Percentiles rank a stretch among this genome's conserved stretches.
phyloP scores from a whole-genome alignment of 2,329 filamentous ascomycete genomes.

The Diaporthe sp. region DNA sequence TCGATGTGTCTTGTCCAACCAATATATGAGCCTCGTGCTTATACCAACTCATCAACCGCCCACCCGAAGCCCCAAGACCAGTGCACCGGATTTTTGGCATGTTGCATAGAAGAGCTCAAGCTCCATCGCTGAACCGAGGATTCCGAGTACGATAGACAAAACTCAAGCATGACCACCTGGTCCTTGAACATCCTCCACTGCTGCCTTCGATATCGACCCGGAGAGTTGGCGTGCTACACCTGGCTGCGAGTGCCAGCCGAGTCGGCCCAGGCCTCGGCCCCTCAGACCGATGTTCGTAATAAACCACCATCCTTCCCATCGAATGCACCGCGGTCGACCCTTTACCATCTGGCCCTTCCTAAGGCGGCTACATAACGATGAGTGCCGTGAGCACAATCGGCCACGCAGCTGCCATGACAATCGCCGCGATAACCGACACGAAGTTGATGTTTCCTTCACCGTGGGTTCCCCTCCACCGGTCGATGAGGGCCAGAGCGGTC shows the following conservation, averaged over 20 bases:
- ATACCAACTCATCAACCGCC: neutral
- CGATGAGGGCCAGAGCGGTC: conserved; percentile 43
- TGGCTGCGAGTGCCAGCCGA: neutral
- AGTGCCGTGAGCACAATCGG: conserved; percentile 41
- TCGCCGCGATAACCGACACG: conserved; percentile 40
- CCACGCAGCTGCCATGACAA: conserved; percentile 42
- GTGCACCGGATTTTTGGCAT: neutral
- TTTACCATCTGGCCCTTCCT: neutral
- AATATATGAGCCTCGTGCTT: neutral
- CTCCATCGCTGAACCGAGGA: neutral
- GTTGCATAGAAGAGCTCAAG: too few relatives aligned
- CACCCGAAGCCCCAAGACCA: neutral
- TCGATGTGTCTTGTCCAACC: neutral
- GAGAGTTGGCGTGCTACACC: neutral
- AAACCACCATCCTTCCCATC: neutral
- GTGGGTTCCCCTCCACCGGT: conserved; percentile 46
- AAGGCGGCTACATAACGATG: conserved; percentile 10
- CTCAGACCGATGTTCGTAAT: neutral
- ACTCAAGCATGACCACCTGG: neutral
- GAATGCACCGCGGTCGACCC: neutral
- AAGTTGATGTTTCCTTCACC: conserved; percentile 40
- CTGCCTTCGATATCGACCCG: neutral
- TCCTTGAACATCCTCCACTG: neutral
- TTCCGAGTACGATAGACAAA: neutral
- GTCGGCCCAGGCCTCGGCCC: neutral